Evolutionary conservation across 2,329 filamentous ascomycete genomes (phyloP), one percentile per base, ranked within the genome.

Genomic region (Cadophora sp.): DNA sequence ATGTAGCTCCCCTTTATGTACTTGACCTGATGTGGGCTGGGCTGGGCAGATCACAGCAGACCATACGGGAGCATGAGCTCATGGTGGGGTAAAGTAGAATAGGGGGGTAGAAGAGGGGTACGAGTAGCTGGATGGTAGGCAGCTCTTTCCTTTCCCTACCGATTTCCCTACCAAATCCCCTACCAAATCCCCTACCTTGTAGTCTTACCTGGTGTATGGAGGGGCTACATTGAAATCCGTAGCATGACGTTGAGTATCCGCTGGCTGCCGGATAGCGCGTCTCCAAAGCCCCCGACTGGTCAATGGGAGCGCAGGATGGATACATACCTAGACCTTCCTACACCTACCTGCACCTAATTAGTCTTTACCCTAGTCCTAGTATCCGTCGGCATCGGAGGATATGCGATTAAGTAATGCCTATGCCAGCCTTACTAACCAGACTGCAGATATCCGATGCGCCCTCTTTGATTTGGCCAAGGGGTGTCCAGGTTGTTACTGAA

Each of bases 81-180:
- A 68, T 70, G 66, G 68, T 69, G 68, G 68, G 68, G 68, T 69
- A 45, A 22, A 53, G 27, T 30, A 30, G 20, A 30, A 27, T 24
- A 58, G 50, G 62, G 53, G 45, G 67, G 65, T 36, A 66, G n/a
- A n/a, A 30, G 27, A 30, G 27, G 27, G 27, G 27, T 30, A 30
- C 27, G 27, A 30, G 27, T n/a, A n/a, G n/a, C n/a, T n/a, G n/a
- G n/a, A n/a, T n/a, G n/a, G n/a, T n/a, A n/a, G n/a, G n/a, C n/a
- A n/a, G n/a, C n/a, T n/a, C n/a, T n/a, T n/a, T n/a, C n/a, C n/a
- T n/a, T n/a, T n/a, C n/a, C 27, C 27, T 30, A 30, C 27, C 27
- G 3, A 30, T 6, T 6, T 30, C 4, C 27, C 27, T 30, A 30
- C 27, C 27, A n/a, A n/a, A n/a, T n/a, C n/a, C n/a, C n/a, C n/a